Percentiles rank a stretch among this genome's conserved stretches.
Evolutionary conservation across 768 basidiomycete genomes (phyloP).

Genomic region (Lactarius trivialis): DNA sequence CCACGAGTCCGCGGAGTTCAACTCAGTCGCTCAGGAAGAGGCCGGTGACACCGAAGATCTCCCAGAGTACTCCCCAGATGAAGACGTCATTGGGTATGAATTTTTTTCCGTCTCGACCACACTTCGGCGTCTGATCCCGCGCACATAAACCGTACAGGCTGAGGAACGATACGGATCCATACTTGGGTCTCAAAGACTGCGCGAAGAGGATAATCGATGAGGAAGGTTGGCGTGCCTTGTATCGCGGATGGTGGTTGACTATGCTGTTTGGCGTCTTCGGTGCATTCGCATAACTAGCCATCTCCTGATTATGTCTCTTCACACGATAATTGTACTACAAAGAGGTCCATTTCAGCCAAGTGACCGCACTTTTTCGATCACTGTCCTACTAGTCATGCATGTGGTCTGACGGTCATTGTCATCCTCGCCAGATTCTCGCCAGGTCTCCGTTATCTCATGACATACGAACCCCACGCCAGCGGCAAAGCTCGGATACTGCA

Average conservation of each 20-base stretch:
- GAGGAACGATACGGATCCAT: slow-evolving; percentile 77
- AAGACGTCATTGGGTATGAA: slow-evolving; percentile 82
- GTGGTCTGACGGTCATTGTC: neutral
- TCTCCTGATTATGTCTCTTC: neutral
- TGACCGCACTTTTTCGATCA: neutral
- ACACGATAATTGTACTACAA: slow-evolving; percentile 5
- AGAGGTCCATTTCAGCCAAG: neutral
- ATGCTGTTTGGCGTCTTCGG: slow-evolving; percentile 54
- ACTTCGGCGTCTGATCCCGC: neutral
- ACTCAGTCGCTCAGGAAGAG: slow-evolving; percentile 67
- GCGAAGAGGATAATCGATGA: slow-evolving; percentile 70
- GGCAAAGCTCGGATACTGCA: too few species aligned
- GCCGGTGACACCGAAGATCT: slow-evolving; percentile 56
- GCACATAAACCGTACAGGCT: neutral
- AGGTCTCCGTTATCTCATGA: neutral
- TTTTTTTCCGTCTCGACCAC: neutral
- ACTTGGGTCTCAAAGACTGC: slow-evolving; percentile 67
- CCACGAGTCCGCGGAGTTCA: slow-evolving; percentile 67
- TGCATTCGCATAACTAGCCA: slow-evolving; percentile 34
- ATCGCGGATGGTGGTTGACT: slow-evolving; percentile 84
- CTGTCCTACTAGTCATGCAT: neutral
- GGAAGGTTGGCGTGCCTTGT: slow-evolving; percentile 67
- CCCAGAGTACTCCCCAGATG: slow-evolving; percentile 58
- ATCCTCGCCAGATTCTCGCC: neutral
- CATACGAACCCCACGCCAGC: too few species aligned